Evolutionary conservation across 1,284 basidiomycete species (phyloP), one percentile per base, ranked within the genome.

Genomic region (Pyrrhoderma lamaoense): DNA sequence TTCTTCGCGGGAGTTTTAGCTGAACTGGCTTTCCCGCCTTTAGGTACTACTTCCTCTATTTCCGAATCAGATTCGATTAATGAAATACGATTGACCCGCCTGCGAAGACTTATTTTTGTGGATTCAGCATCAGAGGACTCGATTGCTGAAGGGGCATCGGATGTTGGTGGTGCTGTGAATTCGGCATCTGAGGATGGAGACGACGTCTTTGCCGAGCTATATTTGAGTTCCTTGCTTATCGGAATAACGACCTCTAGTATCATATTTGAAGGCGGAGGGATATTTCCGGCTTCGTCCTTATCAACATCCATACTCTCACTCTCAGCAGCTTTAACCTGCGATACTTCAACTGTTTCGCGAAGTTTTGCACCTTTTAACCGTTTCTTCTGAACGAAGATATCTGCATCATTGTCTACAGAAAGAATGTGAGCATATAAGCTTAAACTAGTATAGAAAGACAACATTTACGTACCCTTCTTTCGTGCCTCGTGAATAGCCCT

Each of bases 281-380:
- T 67, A 18, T 14, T 4, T 2, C 18, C 16, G 68, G 14, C 62
- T 60, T 19, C 62, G 56, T 23, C 53, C 19, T 49, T 45, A 44
- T 45, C 55, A 22, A 45, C 45, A 19, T 50, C 47, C 48, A 54
- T 54, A n/a, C n/a, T 22, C 13, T 55, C 45, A 4, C 16, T 46
- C 14, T 40, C 31, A 3, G 14, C 27, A 14, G 18, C 37, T n/a
- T 43, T 51, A 3, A 37, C 50, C 21, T 37, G 58, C 52, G 70
- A 62, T 3, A 55, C 60, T 47, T 72, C 71, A 0, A 69, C 76
- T 18, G 78, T 77, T 19, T 82, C 73, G 42, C 77, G 76, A 61
- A 85, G 86, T 4, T 74, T 70, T 63, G 82, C 84, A 44, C 88
- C 89, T 61, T 82, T 85, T 39, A 89, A 69, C 21, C 88, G 77